Evolutionary conservation across 2,329 filamentous ascomycete genomes (phyloP).

Genomic region (Sarocladium strictum): DNA sequence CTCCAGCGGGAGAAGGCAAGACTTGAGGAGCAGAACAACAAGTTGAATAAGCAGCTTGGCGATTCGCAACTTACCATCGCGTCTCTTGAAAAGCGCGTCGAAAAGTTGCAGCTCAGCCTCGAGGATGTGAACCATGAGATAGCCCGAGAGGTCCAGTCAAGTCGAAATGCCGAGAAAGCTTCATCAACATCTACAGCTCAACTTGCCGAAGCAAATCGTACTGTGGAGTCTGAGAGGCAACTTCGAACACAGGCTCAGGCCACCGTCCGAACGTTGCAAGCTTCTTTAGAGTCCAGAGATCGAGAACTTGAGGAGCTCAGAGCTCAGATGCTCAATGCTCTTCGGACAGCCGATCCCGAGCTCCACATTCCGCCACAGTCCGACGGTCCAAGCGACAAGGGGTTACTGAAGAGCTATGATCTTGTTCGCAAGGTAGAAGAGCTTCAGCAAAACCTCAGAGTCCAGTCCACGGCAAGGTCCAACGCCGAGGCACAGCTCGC

Average conservation of each 20-base stretch:
- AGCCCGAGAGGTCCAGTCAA: conserved; percentile 81
- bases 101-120: conserved; percentile 80
- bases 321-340: conserved; percentile 71
- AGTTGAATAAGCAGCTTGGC: conserved; percentile 75
- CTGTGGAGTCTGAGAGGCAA: conserved; percentile 84
- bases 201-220: conserved; percentile 82
- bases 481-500: conserved; percentile 79
- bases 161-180: conserved; percentile 82
- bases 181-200: conserved; percentile 76
- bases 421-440: conserved; percentile 82
- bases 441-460: conserved; percentile 78
- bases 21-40: conserved; percentile 75
- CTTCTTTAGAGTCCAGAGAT: conserved; percentile 71
- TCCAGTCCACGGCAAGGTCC: conserved; percentile 73
- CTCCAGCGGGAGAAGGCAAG: conserved; percentile 79
- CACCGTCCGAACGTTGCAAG: conserved; percentile 75
- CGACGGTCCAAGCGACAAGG: conserved; percentile 55
- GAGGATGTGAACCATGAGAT: conserved; percentile 94
- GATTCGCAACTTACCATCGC: conserved; percentile 79
- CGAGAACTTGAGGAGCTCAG: conserved; percentile 76
- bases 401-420: conserved; percentile 70
- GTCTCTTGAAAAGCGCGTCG: conserved; percentile 86
- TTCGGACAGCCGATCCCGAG: conserved; percentile 81
- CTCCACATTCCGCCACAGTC: conserved; percentile 57
- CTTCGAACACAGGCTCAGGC: conserved; percentile 78